Evolutionary conservation across 257 asterid species (phyloP), one percentile per base, ranked within the genome.

Genomic region (Primulina huaijiensis): DNA sequence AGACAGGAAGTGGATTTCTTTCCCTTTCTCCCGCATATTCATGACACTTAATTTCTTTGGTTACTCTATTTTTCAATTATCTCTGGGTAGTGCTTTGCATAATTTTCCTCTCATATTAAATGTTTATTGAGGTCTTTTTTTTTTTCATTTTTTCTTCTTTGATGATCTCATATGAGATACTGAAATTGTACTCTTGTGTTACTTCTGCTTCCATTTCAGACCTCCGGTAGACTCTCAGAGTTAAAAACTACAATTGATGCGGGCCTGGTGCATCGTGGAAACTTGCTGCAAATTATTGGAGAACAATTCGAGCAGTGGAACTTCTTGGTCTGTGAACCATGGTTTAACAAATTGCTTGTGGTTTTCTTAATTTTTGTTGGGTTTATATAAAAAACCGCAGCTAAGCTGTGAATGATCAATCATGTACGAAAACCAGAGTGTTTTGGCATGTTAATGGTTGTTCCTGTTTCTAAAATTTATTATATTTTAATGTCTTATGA

Each of bases 231-330:
- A 81, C 84, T 91, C 37, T 83, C 92, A 0, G 99, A 94, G 83
- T 85, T 94, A 40, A 91, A 88, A 88, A 89, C 92, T 43, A 89
- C 99, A 19, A 85, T 94, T 60, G 99, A 94, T 86, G 95, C 92
- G 55, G 97, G 99, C 61, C 81, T 89, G 74, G 81, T 83, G 82
- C 98, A 83, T 78, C 97, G 93, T 65, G 96, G 89, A 62, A 89
- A 88, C 83, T 79, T 94, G 59, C 81, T 94, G 65, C 92, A 86
- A 77, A 69, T 80, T 76, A 86, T 94, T 82, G 97, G 88, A 63
- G 92, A 86, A 76, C 89, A 87, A 64, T 94, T 75, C 55, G 97
- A 88, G 77, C 89, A 69, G 73, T 94, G 99, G 99, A 89, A 91
- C 82, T 62, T 84, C 81, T 79, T 91, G 97, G 99, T 94, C 31